phyloP scores from a whole-genome alignment of 2,329 filamentous ascomycete species.

The Colletotrichum siamense region DNA sequence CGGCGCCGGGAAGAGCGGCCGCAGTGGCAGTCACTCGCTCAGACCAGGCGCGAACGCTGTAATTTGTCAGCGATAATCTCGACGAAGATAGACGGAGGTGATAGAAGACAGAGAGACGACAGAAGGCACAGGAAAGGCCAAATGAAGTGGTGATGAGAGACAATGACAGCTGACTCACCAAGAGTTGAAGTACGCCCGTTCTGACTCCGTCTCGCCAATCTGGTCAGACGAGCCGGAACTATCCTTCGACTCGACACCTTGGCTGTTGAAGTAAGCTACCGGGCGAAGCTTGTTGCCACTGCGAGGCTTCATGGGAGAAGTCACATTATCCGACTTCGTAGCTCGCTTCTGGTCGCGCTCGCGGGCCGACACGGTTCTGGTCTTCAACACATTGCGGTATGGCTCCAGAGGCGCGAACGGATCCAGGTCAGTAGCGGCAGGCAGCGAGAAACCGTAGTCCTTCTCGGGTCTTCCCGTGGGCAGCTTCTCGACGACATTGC shows the following conservation, averaged over 20 bases:
- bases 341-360: slow-evolving; percentile 14
- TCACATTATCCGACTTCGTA: slow-evolving; percentile 24
- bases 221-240: slow-evolving; percentile 7
- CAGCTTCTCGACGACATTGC: not conserved
- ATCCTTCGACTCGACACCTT: slow-evolving; percentile 11
- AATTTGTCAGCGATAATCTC: not conserved
- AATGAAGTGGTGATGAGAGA: not conserved
- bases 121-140: not conserved
- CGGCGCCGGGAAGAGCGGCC: slow-evolving; percentile 48
- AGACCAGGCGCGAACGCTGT: slow-evolving; percentile 15
- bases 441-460: slow-evolving; percentile 11
- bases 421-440: slow-evolving; percentile 1
- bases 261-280: slow-evolving; percentile 17
- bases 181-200: slow-evolving; percentile 50
- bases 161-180: not conserved
- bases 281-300: slow-evolving; percentile 3
- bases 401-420: slow-evolving; percentile 17
- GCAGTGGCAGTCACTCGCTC: slow-evolving; percentile 56
- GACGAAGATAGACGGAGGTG: not conserved
- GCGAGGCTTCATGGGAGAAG: slow-evolving; percentile 14
- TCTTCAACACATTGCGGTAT: not conserved
- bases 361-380: not conserved
- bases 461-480: slow-evolving; percentile 5
- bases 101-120: not conserved
- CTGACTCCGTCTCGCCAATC: slow-evolving; percentile 47